phyloP scores from a whole-genome alignment of 2,329 filamentous ascomycete genomes.

The Coniochaeta prunicola region DNA sequence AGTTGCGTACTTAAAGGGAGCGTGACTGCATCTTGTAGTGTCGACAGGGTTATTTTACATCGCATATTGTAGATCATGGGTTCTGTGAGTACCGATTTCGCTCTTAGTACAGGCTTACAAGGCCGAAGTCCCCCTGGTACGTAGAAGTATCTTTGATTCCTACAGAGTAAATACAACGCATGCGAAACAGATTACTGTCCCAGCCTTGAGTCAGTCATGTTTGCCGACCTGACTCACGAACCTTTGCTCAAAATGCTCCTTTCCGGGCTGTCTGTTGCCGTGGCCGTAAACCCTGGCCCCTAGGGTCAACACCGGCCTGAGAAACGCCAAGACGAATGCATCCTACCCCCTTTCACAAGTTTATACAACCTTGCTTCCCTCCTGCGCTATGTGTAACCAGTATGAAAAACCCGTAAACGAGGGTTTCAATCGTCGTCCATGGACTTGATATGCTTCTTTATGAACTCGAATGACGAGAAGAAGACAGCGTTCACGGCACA shows the following conservation, averaged over 20 bases:
- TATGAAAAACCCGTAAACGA: neutral
- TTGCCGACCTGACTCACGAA: neutral
- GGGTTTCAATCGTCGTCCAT: conserved; percentile 33
- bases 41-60: no score
- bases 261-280: neutral
- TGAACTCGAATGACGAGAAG: conserved; percentile 80
- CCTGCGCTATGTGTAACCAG: neutral
- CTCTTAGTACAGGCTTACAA: neutral
- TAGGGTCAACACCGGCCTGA: neutral
- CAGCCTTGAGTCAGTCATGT: neutral
- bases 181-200: neutral
- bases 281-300: neutral
- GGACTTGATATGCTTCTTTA: conserved; percentile 61
- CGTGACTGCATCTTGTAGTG: no score
- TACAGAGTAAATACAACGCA: neutral
- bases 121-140: neutral
- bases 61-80: neutral
- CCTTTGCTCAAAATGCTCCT: neutral
- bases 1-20: no score
- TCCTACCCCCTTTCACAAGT: neutral
- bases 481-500: conserved; percentile 83
- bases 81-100: neutral
- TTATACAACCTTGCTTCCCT: neutral
- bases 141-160: neutral
- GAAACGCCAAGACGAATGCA: neutral